A percentile compares a stretch with the other conserved stretches of the same genome.
These are phyloP conservation scores for Geotrichum fermentans DNA, from an alignment of 1,139 yeast species.

Conservation along the genomic window DNA sequence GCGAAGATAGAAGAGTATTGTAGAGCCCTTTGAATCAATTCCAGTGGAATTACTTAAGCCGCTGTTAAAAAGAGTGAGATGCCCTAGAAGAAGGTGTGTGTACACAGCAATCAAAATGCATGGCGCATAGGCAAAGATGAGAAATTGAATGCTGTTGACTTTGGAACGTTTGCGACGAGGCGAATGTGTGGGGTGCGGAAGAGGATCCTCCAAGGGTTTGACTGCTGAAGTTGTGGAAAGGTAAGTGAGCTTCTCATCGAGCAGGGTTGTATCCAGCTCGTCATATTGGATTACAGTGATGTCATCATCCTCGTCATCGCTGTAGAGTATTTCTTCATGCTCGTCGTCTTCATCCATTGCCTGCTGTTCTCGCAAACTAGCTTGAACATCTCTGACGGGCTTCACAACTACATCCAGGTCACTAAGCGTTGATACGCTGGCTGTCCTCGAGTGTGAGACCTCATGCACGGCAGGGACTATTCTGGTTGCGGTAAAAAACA, in stretches of 20 bases:
- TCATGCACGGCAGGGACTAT: constrained; percentile 58
- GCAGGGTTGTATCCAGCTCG: constrained; percentile 1
- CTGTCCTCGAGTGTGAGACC: constrained; percentile 18
- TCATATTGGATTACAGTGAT: constrained; percentile 1
- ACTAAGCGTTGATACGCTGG: not conserved
- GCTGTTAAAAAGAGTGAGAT: constrained; percentile 61
- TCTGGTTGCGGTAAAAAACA: constrained; percentile 88
- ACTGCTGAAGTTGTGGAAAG: not conserved
- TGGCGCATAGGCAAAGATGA: constrained; percentile 85
- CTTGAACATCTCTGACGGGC: not conserved
- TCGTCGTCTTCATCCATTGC: constrained; percentile 11
- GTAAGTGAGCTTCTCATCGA: not conserved
- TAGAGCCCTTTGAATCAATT: constrained; percentile 36
- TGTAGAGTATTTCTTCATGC: not conserved
- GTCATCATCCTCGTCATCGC: constrained; percentile 12
- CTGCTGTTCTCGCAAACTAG: not conserved
- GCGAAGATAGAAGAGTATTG: constrained; percentile 39
- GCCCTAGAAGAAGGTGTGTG: constrained; percentile 88
- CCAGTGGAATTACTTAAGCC: too few relatives aligned
- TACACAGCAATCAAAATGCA: constrained; percentile 91
- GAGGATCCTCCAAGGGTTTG: not conserved
- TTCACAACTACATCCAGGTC: not conserved
- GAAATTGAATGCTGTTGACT: constrained; percentile 38
- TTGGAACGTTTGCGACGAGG: constrained; percentile 20
- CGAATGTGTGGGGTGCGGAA: not conserved